Conservation (phyloP, 2,329 filamentous ascomycete species). For the Ophiocordyceps camponoti-saundersi region DNA sequence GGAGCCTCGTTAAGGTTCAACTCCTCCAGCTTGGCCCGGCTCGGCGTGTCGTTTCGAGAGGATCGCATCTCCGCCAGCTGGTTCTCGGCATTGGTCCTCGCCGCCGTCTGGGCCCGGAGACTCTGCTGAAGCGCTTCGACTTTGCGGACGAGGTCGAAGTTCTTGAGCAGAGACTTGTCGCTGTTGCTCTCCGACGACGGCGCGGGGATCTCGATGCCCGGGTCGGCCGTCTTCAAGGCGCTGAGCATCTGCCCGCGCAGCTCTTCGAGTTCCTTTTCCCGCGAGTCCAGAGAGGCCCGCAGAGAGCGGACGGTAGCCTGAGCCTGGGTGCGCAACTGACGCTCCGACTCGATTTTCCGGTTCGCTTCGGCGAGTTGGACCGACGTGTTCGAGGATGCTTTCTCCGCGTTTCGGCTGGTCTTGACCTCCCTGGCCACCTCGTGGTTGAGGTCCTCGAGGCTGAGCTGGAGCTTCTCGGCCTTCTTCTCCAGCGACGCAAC, state of each 20-base stretch:
- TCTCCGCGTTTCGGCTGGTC: constrained; percentile 76
- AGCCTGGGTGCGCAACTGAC: constrained; percentile 68
- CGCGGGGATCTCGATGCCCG: constrained; percentile 43
- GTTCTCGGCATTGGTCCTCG: constrained; percentile 63
- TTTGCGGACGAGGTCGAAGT: constrained; percentile 71
- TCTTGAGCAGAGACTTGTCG: constrained; percentile 55
- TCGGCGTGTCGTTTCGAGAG: constrained; percentile 54
- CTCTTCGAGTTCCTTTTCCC: constrained; percentile 66
- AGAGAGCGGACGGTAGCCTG: constrained; percentile 72
- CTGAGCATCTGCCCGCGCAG: constrained; percentile 65
- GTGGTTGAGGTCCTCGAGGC: constrained; percentile 80
- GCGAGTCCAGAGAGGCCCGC: constrained; percentile 61
- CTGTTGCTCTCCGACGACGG: constrained; percentile 37
- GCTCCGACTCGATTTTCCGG: constrained; percentile 76
- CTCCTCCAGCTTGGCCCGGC: constrained; percentile 65
- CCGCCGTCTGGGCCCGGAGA: constrained; percentile 67
- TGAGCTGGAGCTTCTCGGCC: constrained; percentile 79
- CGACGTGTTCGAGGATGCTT: constrained; percentile 61
- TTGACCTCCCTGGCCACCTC: constrained; percentile 84
- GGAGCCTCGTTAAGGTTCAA: constrained; percentile 71
- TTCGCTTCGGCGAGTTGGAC: constrained; percentile 80
- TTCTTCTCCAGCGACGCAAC: constrained; percentile 82
- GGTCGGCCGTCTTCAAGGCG: constrained; percentile 76
- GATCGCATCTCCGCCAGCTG: constrained; percentile 66
- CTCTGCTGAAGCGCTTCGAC: constrained; percentile 82